Evolutionary conservation across 2,329 filamentous ascomycete genomes (phyloP).

Genomic region (Cladosporium colombiae): DNA sequence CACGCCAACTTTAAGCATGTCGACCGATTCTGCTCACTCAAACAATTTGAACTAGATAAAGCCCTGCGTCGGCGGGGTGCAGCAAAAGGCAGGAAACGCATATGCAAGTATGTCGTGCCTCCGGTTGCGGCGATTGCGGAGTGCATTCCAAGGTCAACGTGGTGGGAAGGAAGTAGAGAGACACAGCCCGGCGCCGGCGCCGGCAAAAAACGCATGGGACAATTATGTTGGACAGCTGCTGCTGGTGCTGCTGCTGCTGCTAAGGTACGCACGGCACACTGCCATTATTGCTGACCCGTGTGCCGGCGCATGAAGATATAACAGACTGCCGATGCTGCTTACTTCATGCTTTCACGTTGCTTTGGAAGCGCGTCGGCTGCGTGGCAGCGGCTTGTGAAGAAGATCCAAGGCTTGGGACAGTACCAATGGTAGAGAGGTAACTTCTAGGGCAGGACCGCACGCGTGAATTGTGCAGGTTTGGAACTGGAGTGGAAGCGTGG

Average conservation of each 20-base stretch:
- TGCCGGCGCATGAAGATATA: slow-evolving; percentile 1
- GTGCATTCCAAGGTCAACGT: not conserved
- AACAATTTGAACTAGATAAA: not conserved
- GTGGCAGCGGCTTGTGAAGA: slow-evolving; percentile 14
- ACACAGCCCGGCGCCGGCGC: not conserved
- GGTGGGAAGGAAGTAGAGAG: slow-evolving; percentile 1
- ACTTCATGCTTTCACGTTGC: slow-evolving; percentile 5
- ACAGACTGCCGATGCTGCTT: slow-evolving; percentile 12
- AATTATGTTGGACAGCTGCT: slow-evolving; percentile 6
- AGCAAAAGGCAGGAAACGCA: not conserved
- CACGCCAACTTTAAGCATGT: slow-evolving; percentile 15
- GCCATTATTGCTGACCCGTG: not conserved
- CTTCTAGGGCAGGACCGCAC: not conserved
- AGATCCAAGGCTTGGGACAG: not conserved
- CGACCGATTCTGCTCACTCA: slow-evolving; percentile 11
- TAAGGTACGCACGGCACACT: slow-evolving; percentile 1
- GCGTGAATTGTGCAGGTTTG: slow-evolving; percentile 10
- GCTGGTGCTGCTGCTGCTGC: not conserved
- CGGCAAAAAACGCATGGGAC: slow-evolving; percentile 1
- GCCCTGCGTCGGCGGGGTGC: slow-evolving; percentile 18
- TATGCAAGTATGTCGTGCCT: slow-evolving; percentile 19
- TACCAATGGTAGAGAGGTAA: slow-evolving; percentile 11
- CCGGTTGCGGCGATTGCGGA: slow-evolving; percentile 20
- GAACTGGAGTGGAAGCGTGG: not conserved
- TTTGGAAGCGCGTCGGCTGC: not conserved